Conservation (phyloP, 176 grass and related monocot genomes). For the Triticum monococcum region DNA sequence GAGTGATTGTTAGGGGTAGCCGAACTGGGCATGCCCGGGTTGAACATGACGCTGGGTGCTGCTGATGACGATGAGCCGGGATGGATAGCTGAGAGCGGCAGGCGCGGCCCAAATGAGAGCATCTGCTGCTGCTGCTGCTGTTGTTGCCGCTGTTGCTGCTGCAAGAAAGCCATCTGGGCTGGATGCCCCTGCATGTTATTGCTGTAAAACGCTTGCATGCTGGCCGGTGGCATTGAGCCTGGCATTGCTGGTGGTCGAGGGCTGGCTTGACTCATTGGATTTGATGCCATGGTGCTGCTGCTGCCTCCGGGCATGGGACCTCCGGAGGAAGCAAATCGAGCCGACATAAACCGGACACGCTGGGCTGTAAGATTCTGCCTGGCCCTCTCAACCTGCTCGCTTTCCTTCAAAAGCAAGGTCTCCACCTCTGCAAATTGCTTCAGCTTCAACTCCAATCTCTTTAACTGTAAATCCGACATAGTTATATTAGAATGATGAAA, state of each 20-base stretch:
- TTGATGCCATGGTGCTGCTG: constrained; percentile 37
- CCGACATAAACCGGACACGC: constrained; percentile 55
- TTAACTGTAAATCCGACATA: constrained; percentile 61
- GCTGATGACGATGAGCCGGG: constrained; percentile 42
- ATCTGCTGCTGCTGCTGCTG: constrained; percentile 61
- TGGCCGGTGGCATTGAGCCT: constrained; percentile 34
- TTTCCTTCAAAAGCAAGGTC: constrained; percentile 84
- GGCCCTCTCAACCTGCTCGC: constrained; percentile 61
- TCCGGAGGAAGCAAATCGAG: constrained; percentile 35
- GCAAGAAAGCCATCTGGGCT: constrained; percentile 68
- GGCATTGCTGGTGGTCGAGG: constrained; percentile 31
- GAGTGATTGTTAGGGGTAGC: constrained; percentile 55
- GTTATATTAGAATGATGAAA: constrained; percentile 2
- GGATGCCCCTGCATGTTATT: constrained; percentile 67
- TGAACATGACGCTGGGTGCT: constrained; percentile 57
- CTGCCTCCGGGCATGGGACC: constrained; percentile 17
- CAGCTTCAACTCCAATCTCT: constrained; percentile 94
- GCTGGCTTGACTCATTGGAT: constrained; percentile 43
- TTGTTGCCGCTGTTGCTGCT: constrained; percentile 49
- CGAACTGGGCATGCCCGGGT: constrained; percentile 49
- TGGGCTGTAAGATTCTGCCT: constrained; percentile 67
- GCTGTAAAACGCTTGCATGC: constrained; percentile 34
- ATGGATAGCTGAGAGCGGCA: constrained; percentile 80
- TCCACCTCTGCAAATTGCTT: constrained; percentile 96
- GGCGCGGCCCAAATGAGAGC: constrained; percentile 66